Conservation (phyloP, 768 basidiomycete species). For the Boletellus sp. region DNA sequence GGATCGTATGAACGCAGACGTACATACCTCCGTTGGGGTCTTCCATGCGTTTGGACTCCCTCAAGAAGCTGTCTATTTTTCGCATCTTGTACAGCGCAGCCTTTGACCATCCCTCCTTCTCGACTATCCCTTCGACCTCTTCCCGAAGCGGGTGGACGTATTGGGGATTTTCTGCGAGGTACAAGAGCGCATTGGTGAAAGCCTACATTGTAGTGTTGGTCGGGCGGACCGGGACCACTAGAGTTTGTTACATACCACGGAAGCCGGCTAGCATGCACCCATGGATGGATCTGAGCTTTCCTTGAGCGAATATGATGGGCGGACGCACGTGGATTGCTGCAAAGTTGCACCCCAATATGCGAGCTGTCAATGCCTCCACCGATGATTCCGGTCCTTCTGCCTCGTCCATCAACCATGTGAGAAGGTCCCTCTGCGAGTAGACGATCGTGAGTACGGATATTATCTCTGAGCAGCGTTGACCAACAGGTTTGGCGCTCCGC, state of each 20-base stretch:
- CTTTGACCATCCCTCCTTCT: conserved; percentile 19
- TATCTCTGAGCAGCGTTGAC: not conserved
- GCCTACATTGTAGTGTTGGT: not conserved
- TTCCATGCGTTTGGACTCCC: conserved; percentile 25
- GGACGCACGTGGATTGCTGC: conserved; percentile 22
- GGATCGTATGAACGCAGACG: too few relatives aligned
- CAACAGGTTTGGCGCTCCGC: conserved; percentile 4
- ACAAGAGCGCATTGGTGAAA: conserved; percentile 9
- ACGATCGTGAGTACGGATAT: not conserved
- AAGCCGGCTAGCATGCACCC: conserved; percentile 5
- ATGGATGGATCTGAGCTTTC: too few relatives aligned
- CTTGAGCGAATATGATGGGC: too few relatives aligned
- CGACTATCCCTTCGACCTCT: conserved; percentile 11
- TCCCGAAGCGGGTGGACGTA: conserved; percentile 15
- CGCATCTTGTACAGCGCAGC: conserved; percentile 13
- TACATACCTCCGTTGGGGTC: conserved; percentile 8
- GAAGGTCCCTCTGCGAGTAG: conserved; percentile 29
- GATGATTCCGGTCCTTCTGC: conserved; percentile 16
- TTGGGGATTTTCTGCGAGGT: conserved; percentile 12
- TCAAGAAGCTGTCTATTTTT: conserved; percentile 20
- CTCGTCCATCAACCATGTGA: conserved; percentile 32
- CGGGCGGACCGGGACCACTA: not conserved
- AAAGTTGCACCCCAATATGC: conserved; percentile 11
- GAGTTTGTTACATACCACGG: conserved; percentile 1
- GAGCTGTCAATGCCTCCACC: conserved; percentile 17